These are phyloP conservation scores for Candida sp. DNA, from an alignment of 1,139 yeast genomes.

Conservation along the genomic window DNA sequence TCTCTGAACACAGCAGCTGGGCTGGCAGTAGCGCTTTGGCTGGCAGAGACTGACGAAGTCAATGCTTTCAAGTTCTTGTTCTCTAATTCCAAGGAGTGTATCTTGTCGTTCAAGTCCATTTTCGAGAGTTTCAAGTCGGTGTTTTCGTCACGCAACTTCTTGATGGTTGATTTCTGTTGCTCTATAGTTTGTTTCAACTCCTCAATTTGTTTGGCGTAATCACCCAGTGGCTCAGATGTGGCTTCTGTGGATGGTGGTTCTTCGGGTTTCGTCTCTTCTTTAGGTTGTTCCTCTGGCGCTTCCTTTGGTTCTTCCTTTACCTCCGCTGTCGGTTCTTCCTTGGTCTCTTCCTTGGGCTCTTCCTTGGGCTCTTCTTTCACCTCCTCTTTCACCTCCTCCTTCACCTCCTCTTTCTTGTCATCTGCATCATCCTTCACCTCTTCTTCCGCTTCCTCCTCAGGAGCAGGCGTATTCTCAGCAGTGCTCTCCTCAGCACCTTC, in stretches of 20 bases:
- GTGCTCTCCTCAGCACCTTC: constrained; percentile 16
- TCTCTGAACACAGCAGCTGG: constrained; percentile 1
- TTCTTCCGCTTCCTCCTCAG: constrained; percentile 6
- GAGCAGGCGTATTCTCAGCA: constrained; percentile 12
- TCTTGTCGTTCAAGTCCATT: constrained; percentile 50
- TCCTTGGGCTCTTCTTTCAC: no score
- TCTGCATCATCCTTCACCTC: background rate
- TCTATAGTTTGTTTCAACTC: constrained; percentile 27
- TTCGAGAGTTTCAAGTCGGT: constrained; percentile 46
- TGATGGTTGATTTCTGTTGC: constrained; percentile 40
- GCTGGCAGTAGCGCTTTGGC: background rate
- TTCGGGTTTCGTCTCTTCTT: background rate
- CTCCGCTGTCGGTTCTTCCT: constrained; percentile 3
- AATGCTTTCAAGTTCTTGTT: constrained; percentile 20
- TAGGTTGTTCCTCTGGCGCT: constrained; percentile 3
- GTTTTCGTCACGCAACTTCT: constrained; percentile 45
- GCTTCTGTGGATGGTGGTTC: background rate
- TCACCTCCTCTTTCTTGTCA: constrained; percentile 14
- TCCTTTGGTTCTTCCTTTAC: constrained; percentile 12
- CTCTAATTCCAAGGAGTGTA: constrained; percentile 28
- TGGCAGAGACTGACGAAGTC: constrained; percentile 4
- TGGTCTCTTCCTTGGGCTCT: no score
- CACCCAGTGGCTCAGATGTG: constrained; percentile 1
- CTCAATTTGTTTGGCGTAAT: constrained; percentile 30
- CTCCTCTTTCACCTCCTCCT: no score